Evolutionary conservation across 176 grass and related monocot species (phyloP).

Genomic region (Avena atlantica): DNA sequence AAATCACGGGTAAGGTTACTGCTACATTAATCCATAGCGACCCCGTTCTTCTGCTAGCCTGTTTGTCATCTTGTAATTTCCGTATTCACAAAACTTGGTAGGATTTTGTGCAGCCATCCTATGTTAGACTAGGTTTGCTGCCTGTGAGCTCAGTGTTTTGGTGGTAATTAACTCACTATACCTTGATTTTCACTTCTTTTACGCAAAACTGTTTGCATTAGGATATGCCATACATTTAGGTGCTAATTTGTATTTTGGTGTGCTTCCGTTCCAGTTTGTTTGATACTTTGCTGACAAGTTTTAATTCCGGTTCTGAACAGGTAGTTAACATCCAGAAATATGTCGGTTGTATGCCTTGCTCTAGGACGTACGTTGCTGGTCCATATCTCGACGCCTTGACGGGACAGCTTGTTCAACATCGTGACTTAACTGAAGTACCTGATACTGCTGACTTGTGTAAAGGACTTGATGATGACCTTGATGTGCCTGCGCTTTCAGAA

Average conservation of each 20-base stretch:
- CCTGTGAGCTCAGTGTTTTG: neutral
- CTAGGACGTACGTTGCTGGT: neutral
- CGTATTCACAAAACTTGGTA: neutral
- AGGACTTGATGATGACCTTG: slow-evolving; percentile 29
- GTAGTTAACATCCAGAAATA: neutral
- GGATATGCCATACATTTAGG: neutral
- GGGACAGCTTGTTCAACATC: slow-evolving; percentile 32
- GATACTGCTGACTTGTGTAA: slow-evolving; percentile 52
- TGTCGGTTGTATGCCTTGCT: neutral
- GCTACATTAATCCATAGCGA: neutral
- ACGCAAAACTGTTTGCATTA: neutral
- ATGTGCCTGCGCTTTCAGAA: slow-evolving; percentile 40
- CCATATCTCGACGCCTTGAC: slow-evolving; percentile 2
- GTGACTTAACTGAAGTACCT: slow-evolving; percentile 40
- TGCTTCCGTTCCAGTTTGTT: neutral
- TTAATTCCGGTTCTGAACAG: neutral
- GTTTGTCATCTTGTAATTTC: neutral
- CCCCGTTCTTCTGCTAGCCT: neutral
- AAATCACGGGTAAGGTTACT: neutral
- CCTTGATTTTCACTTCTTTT: neutral
- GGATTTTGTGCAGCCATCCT: neutral
- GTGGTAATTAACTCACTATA: neutral
- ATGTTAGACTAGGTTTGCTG: neutral
- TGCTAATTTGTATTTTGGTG: neutral
- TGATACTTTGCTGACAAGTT: neutral